phyloP scores from a whole-genome alignment of 1,139 yeast genomes.

The Protomyces lactucae-debilis region DNA sequence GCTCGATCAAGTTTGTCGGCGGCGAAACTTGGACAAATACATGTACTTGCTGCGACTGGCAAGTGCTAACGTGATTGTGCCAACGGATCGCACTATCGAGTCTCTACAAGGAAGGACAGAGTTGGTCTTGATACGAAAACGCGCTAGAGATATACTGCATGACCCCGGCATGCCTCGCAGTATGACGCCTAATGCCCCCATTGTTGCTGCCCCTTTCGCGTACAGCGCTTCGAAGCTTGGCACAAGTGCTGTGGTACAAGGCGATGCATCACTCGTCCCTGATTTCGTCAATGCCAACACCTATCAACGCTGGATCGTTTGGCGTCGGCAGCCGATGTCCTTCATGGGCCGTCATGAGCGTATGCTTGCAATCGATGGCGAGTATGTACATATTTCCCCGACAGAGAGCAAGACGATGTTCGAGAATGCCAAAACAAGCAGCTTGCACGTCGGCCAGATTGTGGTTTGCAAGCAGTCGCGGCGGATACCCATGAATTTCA shows the following conservation, averaged over 20 bases:
- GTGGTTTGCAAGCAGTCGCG: constrained; percentile 69
- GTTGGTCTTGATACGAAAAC: constrained; percentile 25
- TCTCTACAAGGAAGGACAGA: constrained; percentile 30
- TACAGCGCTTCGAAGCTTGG: constrained; percentile 4
- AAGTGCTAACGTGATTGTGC: constrained; percentile 34
- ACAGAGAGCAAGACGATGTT: constrained; percentile 64
- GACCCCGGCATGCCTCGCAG: constrained; percentile 12
- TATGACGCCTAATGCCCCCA: constrained; percentile 22
- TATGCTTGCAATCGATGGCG: constrained; percentile 85
- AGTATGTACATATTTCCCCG: constrained; percentile 83
- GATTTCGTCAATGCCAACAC: constrained; percentile 29
- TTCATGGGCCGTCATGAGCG: constrained; percentile 77
- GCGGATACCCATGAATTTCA: constrained; percentile 74
- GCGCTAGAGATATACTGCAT: constrained; percentile 3
- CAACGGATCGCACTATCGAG: constrained; percentile 30
- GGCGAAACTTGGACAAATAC: constrained; percentile 38
- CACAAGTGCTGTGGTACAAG: background rate
- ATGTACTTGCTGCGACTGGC: constrained; percentile 40
- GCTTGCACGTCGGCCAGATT: constrained; percentile 80
- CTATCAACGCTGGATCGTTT: constrained; percentile 62
- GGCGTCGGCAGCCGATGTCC: constrained; percentile 82
- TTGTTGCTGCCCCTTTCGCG: constrained; percentile 2
- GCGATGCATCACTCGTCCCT: background rate
- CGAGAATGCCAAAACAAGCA: constrained; percentile 74
- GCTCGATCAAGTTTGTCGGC: constrained; percentile 39